Base-by-base conservation (phyloP, 2,329 filamentous ascomycete genomes). In the Monilinia vaccinii-corymbosi region DNA sequence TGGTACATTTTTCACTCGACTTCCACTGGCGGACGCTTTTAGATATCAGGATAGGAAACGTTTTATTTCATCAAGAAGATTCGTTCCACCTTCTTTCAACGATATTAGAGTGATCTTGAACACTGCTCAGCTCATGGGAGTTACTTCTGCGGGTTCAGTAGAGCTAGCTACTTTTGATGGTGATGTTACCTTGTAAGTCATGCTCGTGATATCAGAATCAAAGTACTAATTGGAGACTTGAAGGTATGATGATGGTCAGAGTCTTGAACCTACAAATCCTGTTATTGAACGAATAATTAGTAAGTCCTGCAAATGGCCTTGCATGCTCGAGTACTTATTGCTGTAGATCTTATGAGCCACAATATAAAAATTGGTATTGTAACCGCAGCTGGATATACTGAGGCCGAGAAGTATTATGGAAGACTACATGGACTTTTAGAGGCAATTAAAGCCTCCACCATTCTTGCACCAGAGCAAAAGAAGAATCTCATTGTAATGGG, bases 1-100 rank as follows among this genome's bases (percentile, higher is more conserved):
- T 16, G 93, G 93, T n/a, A 87, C 84, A 14, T 97, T 97, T 78
- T 97, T 97, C 76, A 97, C 93, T 0, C 82, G 87, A 6, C 77
- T 97, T 3, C 87, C 89, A 2, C 82, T 97, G 10, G 90, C 93
- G 71, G 89, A 91, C 52, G 93, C 93, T 8, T 97, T 97, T 76
- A 86, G 86, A 66, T 93, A 89, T 74, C 94, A 97, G 74, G 94
- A 99, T 73, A 76, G 81, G 61, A 86, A 86, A 65, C 85, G 94
- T 8, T 88, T 87, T 73, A 99, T 99, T 69, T 96, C 91, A 32
- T 91, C 87, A 1, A 82, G 94, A 28, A 86, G 94, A 62, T 97
- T 97, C 71, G 94, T 99, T 2, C 89, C 93, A 1, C 94, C 94
- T 0, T 96, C 90, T 1, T 99, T 99, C 81, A 99, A 99, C 75